phyloP scores from a whole-genome alignment of 2,329 filamentous ascomycete genomes.

The Paradendryphiella salina region DNA sequence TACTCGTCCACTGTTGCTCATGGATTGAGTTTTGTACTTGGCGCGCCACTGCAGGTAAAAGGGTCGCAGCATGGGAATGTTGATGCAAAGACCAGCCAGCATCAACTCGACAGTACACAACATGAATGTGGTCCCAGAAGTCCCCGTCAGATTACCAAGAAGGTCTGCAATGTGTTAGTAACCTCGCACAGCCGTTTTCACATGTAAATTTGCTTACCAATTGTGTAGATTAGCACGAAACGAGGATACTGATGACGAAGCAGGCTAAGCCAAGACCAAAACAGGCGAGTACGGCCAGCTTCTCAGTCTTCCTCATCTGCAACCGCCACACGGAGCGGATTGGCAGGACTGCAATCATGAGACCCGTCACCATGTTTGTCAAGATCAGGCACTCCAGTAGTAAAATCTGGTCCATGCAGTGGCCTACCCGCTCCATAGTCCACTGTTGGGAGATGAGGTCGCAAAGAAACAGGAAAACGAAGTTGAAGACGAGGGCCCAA shows the following conservation, averaged over 20 bases:
- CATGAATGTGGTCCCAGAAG: conserved; percentile 30
- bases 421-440: conserved; percentile 24
- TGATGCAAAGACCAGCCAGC: conserved; percentile 29
- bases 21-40: conserved; percentile 21
- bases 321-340: conserved; percentile 24
- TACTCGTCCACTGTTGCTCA: conserved; percentile 5
- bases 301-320: conserved; percentile 31
- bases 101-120: conserved; percentile 29
- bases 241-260: conserved; percentile 25
- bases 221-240: conserved; percentile 26
- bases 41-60: conserved; percentile 27
- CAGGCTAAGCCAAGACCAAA: conserved; percentile 27
- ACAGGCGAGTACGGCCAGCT: conserved; percentile 27
- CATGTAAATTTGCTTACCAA: conserved; percentile 9
- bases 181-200: too few relatives aligned
- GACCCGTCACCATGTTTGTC: conserved; percentile 22
- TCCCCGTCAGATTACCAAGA: conserved; percentile 27
- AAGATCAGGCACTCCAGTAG: conserved; percentile 25
- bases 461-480: conserved; percentile 29
- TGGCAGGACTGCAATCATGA: conserved; percentile 23
- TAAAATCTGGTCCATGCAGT: conserved; percentile 30
- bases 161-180: conserved; percentile 18
- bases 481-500: conserved; percentile 30
- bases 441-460: conserved; percentile 31
- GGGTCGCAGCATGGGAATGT: conserved; percentile 30